These are phyloP conservation scores for Ustilago lituana DNA, from an alignment of 1,284 basidiomycete species.

Conservation along the genomic window DNA sequence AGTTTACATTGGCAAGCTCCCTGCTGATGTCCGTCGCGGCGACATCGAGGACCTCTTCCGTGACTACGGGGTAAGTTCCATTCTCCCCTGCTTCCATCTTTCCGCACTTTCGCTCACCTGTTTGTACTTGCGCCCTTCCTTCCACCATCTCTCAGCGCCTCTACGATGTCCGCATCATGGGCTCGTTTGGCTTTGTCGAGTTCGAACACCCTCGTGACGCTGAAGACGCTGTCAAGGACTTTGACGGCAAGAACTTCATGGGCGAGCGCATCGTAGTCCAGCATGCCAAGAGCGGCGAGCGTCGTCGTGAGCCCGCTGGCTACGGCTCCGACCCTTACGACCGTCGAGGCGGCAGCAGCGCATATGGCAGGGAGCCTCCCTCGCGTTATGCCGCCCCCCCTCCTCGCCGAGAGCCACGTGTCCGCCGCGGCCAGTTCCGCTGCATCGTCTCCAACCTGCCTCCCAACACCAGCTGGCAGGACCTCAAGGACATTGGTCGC, in stretches of 20 bases:
- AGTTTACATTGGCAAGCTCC: conserved; percentile 63
- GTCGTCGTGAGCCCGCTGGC: conserved; percentile 47
- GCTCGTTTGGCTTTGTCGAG: conserved; percentile 64
- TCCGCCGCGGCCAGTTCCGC: conserved; percentile 62
- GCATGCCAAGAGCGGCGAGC: conserved; percentile 58
- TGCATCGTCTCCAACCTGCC: conserved; percentile 74
- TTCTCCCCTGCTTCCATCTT: background rate
- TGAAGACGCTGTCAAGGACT: conserved; percentile 64
- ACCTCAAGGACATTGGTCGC: conserved; percentile 95
- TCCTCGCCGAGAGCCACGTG: conserved; percentile 38
- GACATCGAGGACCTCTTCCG: conserved; percentile 66
- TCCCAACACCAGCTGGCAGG: conserved; percentile 93
- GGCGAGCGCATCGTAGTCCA: conserved; percentile 66
- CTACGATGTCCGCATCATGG: conserved; percentile 64
- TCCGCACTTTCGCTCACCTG: background rate
- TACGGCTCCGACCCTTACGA: conserved; percentile 45
- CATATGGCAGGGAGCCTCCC: conserved; percentile 34
- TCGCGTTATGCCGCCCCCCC: conserved; percentile 49
- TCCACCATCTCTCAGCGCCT: conserved; percentile 24
- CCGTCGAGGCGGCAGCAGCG: conserved; percentile 39
- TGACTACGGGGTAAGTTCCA: conserved; percentile 58
- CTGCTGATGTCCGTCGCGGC: conserved; percentile 54
- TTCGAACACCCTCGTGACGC: conserved; percentile 65
- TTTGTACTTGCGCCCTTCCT: background rate
- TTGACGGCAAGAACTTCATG: conserved; percentile 64